phyloP scores from a whole-genome alignment of 805 yeast genomes.

The Lipomyces lipofer region DNA sequence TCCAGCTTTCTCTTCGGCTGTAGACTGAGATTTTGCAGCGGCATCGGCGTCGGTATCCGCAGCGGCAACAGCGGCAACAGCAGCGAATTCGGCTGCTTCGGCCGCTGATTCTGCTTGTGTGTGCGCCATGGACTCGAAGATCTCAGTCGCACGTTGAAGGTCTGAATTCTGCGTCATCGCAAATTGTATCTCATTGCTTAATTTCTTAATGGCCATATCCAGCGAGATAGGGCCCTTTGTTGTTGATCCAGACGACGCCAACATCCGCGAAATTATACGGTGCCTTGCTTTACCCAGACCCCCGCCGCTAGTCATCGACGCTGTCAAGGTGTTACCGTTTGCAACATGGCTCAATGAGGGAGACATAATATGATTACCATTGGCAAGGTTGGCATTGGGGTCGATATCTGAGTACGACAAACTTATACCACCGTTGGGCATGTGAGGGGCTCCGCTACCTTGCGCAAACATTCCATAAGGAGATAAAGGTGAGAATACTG shows the following conservation, averaged over 20 bases:
- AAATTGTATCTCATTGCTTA: conserved; percentile 22
- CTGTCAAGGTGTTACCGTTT: conserved; percentile 8
- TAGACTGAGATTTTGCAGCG: neutral
- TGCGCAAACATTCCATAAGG: neutral
- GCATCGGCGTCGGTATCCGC: neutral
- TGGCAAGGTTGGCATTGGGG: conserved; percentile 3
- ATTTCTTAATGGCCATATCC: conserved; percentile 26
- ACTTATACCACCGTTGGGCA: conserved; percentile 6
- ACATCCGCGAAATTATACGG: conserved; percentile 28
- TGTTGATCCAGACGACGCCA: conserved; percentile 5
- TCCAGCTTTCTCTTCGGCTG: neutral
- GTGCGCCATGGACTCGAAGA: conserved; percentile 20
- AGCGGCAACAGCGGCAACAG: neutral
- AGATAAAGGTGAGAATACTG: neutral
- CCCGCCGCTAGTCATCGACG: conserved; percentile 12
- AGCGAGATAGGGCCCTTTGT: conserved; percentile 28
- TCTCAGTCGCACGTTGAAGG: conserved; percentile 20
- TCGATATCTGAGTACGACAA: conserved; percentile 12
- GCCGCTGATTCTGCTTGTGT: conserved; percentile 3
- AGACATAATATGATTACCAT: neutral
- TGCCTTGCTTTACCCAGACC: conserved; percentile 16
- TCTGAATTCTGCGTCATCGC: conserved; percentile 23
- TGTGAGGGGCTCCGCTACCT: neutral
- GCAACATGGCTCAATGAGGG: neutral
- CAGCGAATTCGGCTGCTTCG: conserved; percentile 4